These are phyloP conservation scores for Triticum urartu DNA, from an alignment of 176 grass and related monocot genomes.

Conservation along the genomic window DNA sequence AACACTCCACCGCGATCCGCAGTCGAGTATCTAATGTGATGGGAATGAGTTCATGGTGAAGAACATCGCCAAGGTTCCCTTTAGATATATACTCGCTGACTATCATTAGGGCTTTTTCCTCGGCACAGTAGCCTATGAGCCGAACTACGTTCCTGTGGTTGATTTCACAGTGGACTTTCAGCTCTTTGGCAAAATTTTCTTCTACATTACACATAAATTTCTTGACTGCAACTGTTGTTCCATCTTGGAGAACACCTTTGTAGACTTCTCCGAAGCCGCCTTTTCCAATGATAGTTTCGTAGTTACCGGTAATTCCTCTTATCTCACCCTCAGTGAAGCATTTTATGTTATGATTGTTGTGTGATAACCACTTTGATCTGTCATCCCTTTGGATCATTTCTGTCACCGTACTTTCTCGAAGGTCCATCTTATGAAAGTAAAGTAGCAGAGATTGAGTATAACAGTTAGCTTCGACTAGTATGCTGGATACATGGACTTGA, in stretches of 20 bases:
- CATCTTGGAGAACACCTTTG: neutral
- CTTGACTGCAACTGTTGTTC: slow-evolving; percentile 14
- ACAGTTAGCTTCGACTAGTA: neutral
- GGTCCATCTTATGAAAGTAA: neutral
- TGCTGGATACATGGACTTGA: neutral
- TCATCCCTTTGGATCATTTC: neutral
- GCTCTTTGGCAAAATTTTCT: slow-evolving; percentile 17
- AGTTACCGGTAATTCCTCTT: neutral
- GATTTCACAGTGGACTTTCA: slow-evolving; percentile 15
- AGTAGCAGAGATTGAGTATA: neutral
- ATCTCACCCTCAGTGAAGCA: neutral
- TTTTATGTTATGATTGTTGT: slow-evolving; percentile 3
- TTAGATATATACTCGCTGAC: neutral
- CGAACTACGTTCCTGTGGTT: slow-evolving; percentile 16
- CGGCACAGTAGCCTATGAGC: neutral
- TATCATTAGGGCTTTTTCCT: neutral
- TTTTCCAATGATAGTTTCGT: neutral
- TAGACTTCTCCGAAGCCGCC: slow-evolving; percentile 16
- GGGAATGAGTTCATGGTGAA: neutral
- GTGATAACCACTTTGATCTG: neutral
- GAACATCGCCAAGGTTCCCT: neutral
- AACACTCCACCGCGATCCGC: neutral
- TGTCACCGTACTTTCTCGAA: neutral
- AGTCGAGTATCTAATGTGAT: neutral
- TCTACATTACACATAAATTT: neutral